phyloP scores from a whole-genome alignment of 2,329 filamentous ascomycete species.

The Stylonectria norvegica region DNA sequence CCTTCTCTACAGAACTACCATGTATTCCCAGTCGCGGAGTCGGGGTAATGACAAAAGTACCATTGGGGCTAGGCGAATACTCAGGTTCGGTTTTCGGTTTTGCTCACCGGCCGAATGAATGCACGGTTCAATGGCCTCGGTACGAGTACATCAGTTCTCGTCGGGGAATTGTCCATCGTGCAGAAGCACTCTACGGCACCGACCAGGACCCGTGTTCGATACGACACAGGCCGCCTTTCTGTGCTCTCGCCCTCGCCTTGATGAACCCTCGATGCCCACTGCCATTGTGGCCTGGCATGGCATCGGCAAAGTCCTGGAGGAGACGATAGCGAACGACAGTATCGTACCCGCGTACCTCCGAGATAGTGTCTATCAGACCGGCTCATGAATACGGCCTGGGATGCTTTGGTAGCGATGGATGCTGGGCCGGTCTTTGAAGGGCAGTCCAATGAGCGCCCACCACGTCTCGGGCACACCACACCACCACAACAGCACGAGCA shows the following conservation, averaged over 20 bases:
- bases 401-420: constrained; percentile 13
- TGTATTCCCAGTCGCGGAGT: constrained; percentile 11
- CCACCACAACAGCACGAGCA: constrained; percentile 19
- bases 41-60: constrained; percentile 19
- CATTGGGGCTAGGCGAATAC: constrained; percentile 6
- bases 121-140: not conserved
- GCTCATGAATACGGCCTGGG: constrained; percentile 10
- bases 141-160: constrained; percentile 4
- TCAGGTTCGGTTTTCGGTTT: constrained; percentile 16
- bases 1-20: too few relatives aligned
- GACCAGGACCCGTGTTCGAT: too few relatives aligned
- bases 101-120: constrained; percentile 15
- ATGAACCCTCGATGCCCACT: too few relatives aligned
- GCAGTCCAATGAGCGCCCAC: constrained; percentile 33
- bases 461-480: constrained; percentile 36
- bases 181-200: too few relatives aligned
- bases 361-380: constrained; percentile 13
- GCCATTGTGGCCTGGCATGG: not conserved
- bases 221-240: too few relatives aligned
- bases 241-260: too few relatives aligned
- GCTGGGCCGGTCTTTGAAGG: constrained; percentile 20
- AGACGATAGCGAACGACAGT: not conserved
- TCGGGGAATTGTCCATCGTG: constrained; percentile 9
- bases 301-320: not conserved
- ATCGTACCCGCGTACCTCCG: constrained; percentile 17